Evolutionary conservation across 2,329 filamentous ascomycete species (phyloP).

Genomic region (Exophiala lecanii-corni): DNA sequence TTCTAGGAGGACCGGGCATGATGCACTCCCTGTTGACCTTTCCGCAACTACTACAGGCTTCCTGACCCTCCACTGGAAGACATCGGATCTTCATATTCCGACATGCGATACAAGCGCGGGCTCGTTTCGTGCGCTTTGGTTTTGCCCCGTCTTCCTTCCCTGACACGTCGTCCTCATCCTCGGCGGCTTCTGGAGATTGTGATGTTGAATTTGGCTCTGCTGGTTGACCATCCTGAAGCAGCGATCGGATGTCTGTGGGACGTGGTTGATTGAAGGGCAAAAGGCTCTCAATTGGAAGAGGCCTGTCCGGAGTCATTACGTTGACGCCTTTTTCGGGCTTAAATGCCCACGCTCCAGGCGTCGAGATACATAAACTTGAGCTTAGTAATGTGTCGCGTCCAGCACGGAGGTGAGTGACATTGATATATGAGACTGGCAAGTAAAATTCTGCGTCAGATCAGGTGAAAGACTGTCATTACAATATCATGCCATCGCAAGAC

Average conservation of each 20-base stretch:
- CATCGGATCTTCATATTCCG: conserved; percentile 28
- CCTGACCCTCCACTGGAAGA: conserved; percentile 25
- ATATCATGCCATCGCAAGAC: background rate
- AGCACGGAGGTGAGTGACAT: background rate
- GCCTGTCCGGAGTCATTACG: background rate
- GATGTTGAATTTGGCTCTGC: conserved; percentile 7
- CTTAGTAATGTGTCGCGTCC: background rate
- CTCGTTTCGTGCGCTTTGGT: conserved; percentile 24
- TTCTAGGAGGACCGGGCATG: conserved; percentile 68
- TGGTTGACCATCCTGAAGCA: conserved; percentile 4
- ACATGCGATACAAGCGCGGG: conserved; percentile 25
- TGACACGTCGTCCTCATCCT: conserved; percentile 12
- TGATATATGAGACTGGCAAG: background rate
- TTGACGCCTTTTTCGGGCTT: background rate
- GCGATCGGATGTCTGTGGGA: conserved; percentile 8
- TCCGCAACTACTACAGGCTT: conserved; percentile 65
- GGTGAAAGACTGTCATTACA: background rate
- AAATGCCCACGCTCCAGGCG: background rate
- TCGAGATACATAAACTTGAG: background rate
- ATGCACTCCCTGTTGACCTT: conserved; percentile 75
- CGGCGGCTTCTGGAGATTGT: conserved; percentile 16
- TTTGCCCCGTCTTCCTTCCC: conserved; percentile 12
- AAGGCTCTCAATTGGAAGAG: conserved; percentile 9
- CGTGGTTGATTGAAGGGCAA: conserved; percentile 12
- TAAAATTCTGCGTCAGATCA: background rate